Evolutionary conservation across 176 grass and related monocot species (phyloP).

Genomic region (Carex scoparia): DNA sequence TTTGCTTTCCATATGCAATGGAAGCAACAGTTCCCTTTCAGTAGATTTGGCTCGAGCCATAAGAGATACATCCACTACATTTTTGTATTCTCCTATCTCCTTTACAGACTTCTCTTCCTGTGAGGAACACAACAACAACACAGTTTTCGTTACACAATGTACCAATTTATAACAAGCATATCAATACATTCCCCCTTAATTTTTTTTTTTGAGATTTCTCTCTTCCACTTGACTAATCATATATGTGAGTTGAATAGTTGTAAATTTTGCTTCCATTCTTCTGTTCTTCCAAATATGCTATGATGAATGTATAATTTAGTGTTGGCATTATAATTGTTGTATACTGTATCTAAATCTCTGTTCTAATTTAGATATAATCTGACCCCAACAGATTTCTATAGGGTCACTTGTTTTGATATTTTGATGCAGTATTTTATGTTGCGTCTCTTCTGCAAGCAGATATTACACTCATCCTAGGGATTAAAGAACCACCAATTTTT

Average conservation of each 20-base stretch:
- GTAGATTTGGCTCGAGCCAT: neutral
- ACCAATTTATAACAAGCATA: neutral
- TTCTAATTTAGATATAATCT: neutral
- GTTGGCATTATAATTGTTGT: neutral
- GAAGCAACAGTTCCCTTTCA: constrained; percentile 11
- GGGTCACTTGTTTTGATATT: neutral
- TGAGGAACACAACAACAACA: neutral
- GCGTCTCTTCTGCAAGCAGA: neutral
- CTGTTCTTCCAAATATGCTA: neutral
- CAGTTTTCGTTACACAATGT: neutral
- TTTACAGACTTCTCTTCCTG: constrained; percentile 5
- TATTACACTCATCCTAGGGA: neutral
- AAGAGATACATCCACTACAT: neutral
- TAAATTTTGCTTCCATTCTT: neutral
- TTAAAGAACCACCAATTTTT: neutral
- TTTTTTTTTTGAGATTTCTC: neutral
- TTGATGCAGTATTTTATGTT: neutral
- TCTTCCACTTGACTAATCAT: neutral
- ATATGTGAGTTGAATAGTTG: neutral
- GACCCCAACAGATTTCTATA: neutral
- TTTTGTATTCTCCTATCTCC: neutral
- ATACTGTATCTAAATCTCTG: neutral
- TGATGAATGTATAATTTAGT: neutral
- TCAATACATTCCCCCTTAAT: neutral
- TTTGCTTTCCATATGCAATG: constrained; percentile 5